Base-by-base conservation (phyloP, 805 yeast species). In the Suhomyces xylopsoci region DNA sequence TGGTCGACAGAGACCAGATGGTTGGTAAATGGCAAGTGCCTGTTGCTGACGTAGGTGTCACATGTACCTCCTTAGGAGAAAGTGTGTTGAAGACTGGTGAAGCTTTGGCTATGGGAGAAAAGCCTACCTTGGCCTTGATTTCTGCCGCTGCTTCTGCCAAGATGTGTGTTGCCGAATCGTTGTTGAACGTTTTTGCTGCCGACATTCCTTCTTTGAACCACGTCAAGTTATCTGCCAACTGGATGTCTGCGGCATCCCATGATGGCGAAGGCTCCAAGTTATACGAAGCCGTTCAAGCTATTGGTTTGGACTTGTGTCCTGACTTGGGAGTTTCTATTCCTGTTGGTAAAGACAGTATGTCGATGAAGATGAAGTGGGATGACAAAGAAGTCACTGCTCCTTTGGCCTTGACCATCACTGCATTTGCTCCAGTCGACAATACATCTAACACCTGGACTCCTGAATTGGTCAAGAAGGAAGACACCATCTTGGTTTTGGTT, bases 11-110 rank as follows among this genome's bases (percentile, higher is more conserved):
- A 68, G 99, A 94, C 70, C 99, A 94, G 76, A 85, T 92, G 85
- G 98, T 94, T 55, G 99, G 99, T 40, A 98, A 98, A 66, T 94
- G 98, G 98, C 99, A 94, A 78, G 94, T 88, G 8, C 99, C 99
- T 47, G 98, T 94, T 30, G 94, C 98, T 15, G 98, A 94, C 67
- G 97, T 92, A 51, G 98, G 97, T 74, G 97, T 94, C 50, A 92
- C 98, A 22, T 87, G 88, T 54, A 86, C 97, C 0, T 88, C 97
- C 1, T 78, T 90, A 49, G 97, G 97, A 65, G 87, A 84, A 49
- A 77, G 79, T 5, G 68, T 87, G 49, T 70, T 85, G 56, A 59
- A 73, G 3, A 86, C 96, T n/a, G 99, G 99, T 78, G 99, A 94
- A 76, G 97, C 98, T 7, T 74, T 94, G 74, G 92, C 98, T 2